Base-by-base conservation (phyloP, 2,329 filamentous ascomycete genomes). In the Diaporthe eres region DNA sequence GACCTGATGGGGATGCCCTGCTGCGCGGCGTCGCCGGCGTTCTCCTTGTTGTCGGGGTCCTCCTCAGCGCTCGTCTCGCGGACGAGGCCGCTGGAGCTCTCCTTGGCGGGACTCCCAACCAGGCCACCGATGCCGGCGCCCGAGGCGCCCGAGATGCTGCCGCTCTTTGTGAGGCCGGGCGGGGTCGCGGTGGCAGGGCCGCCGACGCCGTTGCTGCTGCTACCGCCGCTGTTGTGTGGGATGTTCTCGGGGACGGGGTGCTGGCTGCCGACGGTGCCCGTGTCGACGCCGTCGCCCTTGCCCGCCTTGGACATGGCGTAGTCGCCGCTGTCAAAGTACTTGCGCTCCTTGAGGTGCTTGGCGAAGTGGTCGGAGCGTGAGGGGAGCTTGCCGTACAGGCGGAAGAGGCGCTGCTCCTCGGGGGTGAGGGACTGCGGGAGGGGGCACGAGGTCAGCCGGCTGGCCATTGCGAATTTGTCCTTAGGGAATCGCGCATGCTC, bases 341-440 rank as follows among this genome's bases (percentile, higher is more conserved):
- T 99, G 88, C 97, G 96, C 85, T 98, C 97, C 91, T 98, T 98
- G 84, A 98, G 92, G 84, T 98, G 98, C 89, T 98, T 98, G 89
- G 97, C 95, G 81, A 98, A 93, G 82, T 98, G 91, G 85, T 98
- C 96, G 85, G 96, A 97, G 85, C 97, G 97, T 86, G 94, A 98
- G 79, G 97, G 97, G 77, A 98, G 93, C 88, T 98, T 98, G 87
- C 97, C 97, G 86, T 99, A 99, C 79, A 98, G 93, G 79, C 96
- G 94, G 90, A 98, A 97, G 83, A 98, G 93, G 78, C 95, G 94
- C 87, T 98, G 96, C 90, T 99, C 97, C 82, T 99, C 97, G 77
- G 96, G 93, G 73, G 94, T 94, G 86, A 99, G 91, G 80, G 95
- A 94, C 97, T 98, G 84, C 75, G 58, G 57, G 22, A 34, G 34